phyloP scores from a whole-genome alignment of 176 grass and related monocot species.

The Oryza coarctata region DNA sequence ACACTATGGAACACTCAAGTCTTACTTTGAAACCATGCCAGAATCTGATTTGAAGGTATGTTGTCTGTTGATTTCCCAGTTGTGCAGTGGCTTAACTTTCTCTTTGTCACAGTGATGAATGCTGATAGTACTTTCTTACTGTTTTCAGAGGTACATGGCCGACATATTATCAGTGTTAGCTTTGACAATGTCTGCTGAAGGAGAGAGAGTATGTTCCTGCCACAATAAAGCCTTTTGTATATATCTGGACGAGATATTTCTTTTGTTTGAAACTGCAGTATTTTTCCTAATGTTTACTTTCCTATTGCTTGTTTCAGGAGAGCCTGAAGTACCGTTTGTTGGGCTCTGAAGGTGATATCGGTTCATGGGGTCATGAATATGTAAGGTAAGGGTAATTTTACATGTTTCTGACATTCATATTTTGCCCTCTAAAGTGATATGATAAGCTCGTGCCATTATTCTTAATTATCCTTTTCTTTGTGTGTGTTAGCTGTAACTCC shows the following conservation, averaged over 20 bases:
- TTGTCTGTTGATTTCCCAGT: not conserved
- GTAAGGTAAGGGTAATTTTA: constrained; percentile 58
- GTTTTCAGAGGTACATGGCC: constrained; percentile 75
- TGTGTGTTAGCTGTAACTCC: not conserved
- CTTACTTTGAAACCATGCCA: constrained; percentile 67
- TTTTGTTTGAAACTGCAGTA: not conserved
- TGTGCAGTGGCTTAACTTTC: not conserved
- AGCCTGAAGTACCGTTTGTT: constrained; percentile 80
- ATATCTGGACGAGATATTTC: not conserved
- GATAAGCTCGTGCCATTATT: constrained; percentile 2
- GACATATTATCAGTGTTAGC: constrained; percentile 88
- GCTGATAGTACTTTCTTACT: not conserved
- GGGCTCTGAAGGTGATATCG: constrained; percentile 92
- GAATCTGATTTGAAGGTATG: constrained; percentile 84
- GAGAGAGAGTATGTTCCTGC: constrained; percentile 70
- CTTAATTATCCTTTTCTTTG: not conserved
- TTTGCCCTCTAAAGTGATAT: not conserved
- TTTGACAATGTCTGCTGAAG: constrained; percentile 90
- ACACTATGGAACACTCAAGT: constrained; percentile 85
- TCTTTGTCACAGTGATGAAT: not conserved
- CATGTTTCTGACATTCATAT: not conserved
- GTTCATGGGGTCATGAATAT: constrained; percentile 98
- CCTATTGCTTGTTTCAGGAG: constrained; percentile 58
- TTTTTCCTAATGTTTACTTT: not conserved
- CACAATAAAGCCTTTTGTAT: not conserved